A percentile compares a stretch with the other conserved stretches of the same genome.
Evolutionary conservation across 2,329 filamentous ascomycete genomes (phyloP).

Genomic region (Phoma herbarum): DNA sequence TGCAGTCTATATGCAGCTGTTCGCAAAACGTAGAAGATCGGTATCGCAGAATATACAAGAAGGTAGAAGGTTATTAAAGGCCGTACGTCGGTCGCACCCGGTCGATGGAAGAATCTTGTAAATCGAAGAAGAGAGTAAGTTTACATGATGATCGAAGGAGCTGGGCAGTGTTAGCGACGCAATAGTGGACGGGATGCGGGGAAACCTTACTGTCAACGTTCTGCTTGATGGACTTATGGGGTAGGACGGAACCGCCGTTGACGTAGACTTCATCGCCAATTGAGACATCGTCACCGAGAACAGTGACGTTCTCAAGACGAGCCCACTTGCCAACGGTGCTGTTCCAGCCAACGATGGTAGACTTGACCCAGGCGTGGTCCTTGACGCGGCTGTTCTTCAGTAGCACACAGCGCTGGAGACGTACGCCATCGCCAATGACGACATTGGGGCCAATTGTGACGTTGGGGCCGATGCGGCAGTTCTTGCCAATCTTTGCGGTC

Average conservation of each 20-base stretch:
- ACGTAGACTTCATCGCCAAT: constrained; percentile 99
- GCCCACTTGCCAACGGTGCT: constrained; percentile 96
- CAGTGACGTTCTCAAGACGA: constrained; percentile 96
- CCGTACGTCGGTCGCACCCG: constrained; percentile 28
- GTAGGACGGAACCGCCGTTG: constrained; percentile 93
- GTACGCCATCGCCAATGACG: constrained; percentile 90
- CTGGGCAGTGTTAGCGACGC: constrained; percentile 35
- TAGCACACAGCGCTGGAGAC: constrained; percentile 91
- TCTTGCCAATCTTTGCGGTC: constrained; percentile 94
- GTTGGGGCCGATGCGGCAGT: constrained; percentile 97
- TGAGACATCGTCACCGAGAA: constrained; percentile 95
- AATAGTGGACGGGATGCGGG: neutral
- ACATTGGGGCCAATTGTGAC: constrained; percentile 95
- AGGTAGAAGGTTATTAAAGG: constrained; percentile 45
- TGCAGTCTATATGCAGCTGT: constrained; percentile 26
- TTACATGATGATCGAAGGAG: constrained; percentile 60
- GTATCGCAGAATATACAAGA: constrained; percentile 49
- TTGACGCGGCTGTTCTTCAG: constrained; percentile 92
- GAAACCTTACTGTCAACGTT: constrained; percentile 78
- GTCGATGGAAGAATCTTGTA: constrained; percentile 21
- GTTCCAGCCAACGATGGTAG: constrained; percentile 98
- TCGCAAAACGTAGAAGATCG: constrained; percentile 24
- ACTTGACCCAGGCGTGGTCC: constrained; percentile 99
- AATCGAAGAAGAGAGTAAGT: constrained; percentile 12
- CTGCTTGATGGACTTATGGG: constrained; percentile 98